Conservation (phyloP, 169 alveolate species). For the Theileria sp. region DNA sequence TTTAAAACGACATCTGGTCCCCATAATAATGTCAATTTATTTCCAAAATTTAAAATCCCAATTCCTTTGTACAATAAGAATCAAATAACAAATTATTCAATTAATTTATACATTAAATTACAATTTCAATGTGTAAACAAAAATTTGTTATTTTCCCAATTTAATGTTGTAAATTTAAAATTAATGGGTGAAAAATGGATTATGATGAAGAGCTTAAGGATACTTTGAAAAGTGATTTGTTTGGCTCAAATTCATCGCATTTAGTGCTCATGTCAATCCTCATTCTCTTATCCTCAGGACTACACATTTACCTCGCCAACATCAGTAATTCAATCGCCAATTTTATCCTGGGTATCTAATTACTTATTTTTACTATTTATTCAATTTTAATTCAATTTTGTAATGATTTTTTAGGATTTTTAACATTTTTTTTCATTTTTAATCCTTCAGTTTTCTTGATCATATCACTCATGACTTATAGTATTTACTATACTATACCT, state of each 20-base stretch:
- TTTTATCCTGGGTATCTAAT: constrained; percentile 8
- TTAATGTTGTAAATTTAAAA: neutral
- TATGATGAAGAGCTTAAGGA: constrained; percentile 31
- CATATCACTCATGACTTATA: constrained; percentile 40
- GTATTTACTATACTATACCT: constrained; percentile 7
- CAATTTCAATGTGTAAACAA: neutral
- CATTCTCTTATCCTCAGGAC: neutral
- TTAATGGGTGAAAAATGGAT: constrained; percentile 4
- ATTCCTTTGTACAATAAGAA: neutral
- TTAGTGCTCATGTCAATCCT: constrained; percentile 2
- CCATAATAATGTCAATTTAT: neutral
- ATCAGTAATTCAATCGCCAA: constrained; percentile 20
- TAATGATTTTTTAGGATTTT: constrained; percentile 16
- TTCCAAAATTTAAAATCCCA: neutral
- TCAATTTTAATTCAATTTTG: neutral
- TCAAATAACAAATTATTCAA: no score
- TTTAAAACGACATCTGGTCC: neutral
- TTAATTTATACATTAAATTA: no score
- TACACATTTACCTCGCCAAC: constrained; percentile 19
- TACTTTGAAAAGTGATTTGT: constrained; percentile 22
- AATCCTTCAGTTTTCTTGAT: constrained; percentile 44
- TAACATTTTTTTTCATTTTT: constrained; percentile 13
- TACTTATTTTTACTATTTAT: neutral
- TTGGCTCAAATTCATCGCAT: constrained; percentile 10
- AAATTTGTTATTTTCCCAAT: neutral